phyloP scores from a whole-genome alignment of 495 filamentous ascomycete species.

The Hypoxylon intermedium region DNA sequence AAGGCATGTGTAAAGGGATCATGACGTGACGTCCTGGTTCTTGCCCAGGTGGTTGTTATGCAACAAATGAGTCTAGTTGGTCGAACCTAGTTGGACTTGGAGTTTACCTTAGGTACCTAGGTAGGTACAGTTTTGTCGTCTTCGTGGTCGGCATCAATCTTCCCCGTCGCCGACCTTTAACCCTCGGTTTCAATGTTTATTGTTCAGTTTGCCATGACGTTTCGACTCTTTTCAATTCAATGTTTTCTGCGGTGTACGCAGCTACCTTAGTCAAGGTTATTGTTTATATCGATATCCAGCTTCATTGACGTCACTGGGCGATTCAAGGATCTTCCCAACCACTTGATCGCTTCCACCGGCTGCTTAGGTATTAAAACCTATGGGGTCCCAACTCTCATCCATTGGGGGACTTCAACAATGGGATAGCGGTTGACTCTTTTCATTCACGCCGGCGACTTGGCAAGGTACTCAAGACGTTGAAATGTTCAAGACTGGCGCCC shows the following conservation, averaged over 20 bases:
- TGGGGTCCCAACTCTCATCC: no score
- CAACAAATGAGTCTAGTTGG: constrained; percentile 1
- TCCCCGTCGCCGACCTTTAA: constrained; percentile 1
- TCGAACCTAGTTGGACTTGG: constrained; percentile 9
- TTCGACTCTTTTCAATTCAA: not conserved
- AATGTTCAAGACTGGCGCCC: no score
- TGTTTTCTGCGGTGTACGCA: not conserved
- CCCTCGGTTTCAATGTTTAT: not conserved
- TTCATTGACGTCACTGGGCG: constrained; percentile 22
- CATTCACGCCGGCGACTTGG: no score
- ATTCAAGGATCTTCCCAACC: constrained; percentile 13
- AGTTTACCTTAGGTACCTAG: no score
- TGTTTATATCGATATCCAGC: not conserved
- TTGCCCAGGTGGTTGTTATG: no score
- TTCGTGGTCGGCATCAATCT: constrained; percentile 13
- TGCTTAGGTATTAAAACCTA: no score
- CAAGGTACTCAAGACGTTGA: no score
- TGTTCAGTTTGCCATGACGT: not conserved
- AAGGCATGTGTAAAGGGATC: not conserved
- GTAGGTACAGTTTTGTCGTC: not conserved
- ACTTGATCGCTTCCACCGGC: not conserved
- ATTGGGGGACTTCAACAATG: no score
- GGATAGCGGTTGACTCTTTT: no score
- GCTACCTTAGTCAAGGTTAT: no score
- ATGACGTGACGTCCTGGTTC: no score